Evolutionary conservation across 352 stramenopile genomes (phyloP), one percentile per base, ranked within the genome.

Genomic region (Globisporangium radiosum): DNA sequence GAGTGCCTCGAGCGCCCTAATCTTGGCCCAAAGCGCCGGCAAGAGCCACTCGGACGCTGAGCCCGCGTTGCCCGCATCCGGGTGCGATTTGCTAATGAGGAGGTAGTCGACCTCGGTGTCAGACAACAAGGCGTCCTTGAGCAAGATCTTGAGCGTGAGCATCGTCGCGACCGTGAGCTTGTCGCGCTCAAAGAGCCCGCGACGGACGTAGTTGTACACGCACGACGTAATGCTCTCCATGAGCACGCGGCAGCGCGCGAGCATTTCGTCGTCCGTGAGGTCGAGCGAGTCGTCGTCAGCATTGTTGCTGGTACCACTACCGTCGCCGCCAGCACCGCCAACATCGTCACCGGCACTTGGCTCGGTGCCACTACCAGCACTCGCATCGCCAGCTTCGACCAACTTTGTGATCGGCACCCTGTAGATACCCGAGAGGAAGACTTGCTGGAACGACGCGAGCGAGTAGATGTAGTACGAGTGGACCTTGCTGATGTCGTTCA

Each of bases 401-500:
- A 33, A 33, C 43, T 68, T 81, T 25, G 63, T 73, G 54, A 86
- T 63, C 1, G 90, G 89, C 7, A 97, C 90, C 4, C 81, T 77
- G 57, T 97, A 97, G 54, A 98, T 98, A 33, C 91, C 95, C 38
- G 94, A 95, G 48, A 98, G 83, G 66, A 98, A 97, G 15, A 98
- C 94, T 54, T 95, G 88, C 57, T 97, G 94, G 83, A 99, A 99
- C 3, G 92, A 94, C 19, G 89, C 92, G 10, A 98, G 87, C 39
- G 89, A 98, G 68, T 98, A 98, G 62, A 98, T 98, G 70, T 98
- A 98, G 76, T 98, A 98, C 52, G 89, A 96, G 60, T 98, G 94
- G 17, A 98, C 92, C 72, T 98, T 98, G 67, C 87, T 91, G 62
- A 98, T 94, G 57, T 98, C 89, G 70, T 97, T 98, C 92, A 98